phyloP scores from a whole-genome alignment of 495 filamentous ascomycete genomes.

The Choiromyces venosus region DNA sequence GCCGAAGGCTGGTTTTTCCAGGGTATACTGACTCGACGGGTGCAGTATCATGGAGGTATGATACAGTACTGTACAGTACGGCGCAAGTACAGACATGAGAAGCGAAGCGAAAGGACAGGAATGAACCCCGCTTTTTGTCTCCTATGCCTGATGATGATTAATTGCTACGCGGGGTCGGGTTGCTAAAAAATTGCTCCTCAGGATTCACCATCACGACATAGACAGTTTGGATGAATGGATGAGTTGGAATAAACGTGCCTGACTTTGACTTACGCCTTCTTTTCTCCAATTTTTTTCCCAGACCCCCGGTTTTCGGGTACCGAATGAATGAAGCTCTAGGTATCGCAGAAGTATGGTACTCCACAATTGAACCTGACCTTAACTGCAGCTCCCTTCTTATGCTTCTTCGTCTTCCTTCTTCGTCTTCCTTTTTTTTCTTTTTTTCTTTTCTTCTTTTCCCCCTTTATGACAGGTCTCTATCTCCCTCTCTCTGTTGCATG shows the following conservation, averaged over 20 bases:
- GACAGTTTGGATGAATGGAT: neutral
- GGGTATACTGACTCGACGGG: neutral
- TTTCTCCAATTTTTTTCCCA: neutral
- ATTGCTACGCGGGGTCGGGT: neutral
- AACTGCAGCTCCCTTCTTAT: neutral
- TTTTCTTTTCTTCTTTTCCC: no score
- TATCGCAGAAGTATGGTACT: neutral
- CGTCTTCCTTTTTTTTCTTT: no score
- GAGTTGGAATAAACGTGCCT: neutral
- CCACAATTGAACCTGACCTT: neutral
- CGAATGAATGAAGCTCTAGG: neutral
- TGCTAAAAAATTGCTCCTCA: neutral
- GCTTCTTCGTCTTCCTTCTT: neutral
- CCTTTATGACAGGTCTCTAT: neutral
- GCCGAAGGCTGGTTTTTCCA: neutral
- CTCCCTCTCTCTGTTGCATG: neutral
- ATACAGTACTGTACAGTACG: no score
- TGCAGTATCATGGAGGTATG: neutral
- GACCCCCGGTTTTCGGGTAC: neutral
- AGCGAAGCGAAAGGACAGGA: neutral
- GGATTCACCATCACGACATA: neutral
- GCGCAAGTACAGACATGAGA: neutral
- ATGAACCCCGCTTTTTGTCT: neutral
- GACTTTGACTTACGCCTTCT: neutral
- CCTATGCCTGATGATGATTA: neutral